Evolutionary conservation across 2,329 filamentous ascomycete species (phyloP).

Genomic region (Clarireedia sp.): DNA sequence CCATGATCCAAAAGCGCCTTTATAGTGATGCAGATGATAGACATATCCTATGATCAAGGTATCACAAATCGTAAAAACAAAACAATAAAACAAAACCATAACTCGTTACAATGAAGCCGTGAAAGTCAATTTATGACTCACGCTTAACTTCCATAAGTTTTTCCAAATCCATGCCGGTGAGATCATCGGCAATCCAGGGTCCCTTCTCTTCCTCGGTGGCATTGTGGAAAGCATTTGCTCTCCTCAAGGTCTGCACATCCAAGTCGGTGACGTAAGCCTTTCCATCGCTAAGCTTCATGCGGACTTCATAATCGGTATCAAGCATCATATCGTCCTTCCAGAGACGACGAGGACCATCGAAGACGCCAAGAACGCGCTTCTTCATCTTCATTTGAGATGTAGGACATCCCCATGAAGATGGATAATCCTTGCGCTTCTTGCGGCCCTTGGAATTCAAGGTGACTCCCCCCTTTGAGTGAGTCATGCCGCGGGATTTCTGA

Average conservation of each 20-base stretch:
- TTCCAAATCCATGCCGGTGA: conserved; percentile 51
- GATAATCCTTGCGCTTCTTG: conserved; percentile 91
- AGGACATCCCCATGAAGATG: conserved; percentile 86
- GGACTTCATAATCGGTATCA: conserved; percentile 87
- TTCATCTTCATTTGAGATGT: conserved; percentile 96
- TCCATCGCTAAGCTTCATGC: conserved; percentile 63
- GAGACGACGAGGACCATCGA: conserved; percentile 77
- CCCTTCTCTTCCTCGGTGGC: conserved; percentile 84
- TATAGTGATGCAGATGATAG: conserved; percentile 5
- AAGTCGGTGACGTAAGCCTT: conserved; percentile 76
- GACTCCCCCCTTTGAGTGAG: conserved; percentile 68
- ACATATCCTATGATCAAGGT: not conserved
- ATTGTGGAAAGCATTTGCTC: conserved; percentile 74
- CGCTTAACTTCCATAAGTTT: conserved; percentile 45
- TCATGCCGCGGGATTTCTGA: conserved; percentile 65
- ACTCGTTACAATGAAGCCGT: not conserved
- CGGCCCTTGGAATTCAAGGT: conserved; percentile 55
- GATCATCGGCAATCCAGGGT: conserved; percentile 69
- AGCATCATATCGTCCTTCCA: conserved; percentile 99
- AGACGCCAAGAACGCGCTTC: conserved; percentile 90
- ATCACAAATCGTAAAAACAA: not conserved
- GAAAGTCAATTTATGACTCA: conserved; percentile 13
- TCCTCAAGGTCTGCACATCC: conserved; percentile 80
- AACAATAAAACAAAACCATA: conserved; percentile 1
- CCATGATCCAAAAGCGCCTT: conserved; percentile 10